These are phyloP conservation scores for Camelina hispida DNA, from an alignment of 345 rosid genomes.

Conservation along the genomic window DNA sequence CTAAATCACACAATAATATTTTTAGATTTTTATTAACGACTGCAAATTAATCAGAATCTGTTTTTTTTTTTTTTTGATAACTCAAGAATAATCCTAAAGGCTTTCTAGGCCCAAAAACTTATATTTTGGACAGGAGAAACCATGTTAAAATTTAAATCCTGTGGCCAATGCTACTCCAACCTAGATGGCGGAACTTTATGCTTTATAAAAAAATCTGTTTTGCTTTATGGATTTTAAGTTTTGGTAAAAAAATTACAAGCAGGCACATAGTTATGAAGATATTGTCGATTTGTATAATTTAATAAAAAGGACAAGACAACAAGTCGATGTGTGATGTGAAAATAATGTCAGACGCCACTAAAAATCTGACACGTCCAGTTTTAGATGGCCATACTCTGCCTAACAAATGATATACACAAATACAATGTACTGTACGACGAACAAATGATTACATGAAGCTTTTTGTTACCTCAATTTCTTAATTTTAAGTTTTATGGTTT, in stretches of 20 bases:
- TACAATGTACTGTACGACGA: background rate
- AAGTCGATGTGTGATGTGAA: background rate
- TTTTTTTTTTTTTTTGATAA: too few species aligned
- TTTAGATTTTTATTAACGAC: background rate
- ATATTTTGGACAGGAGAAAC: too few species aligned
- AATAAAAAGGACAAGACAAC: constrained; percentile 22
- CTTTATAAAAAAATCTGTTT: background rate
- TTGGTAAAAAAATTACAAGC: background rate
- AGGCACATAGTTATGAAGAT: background rate
- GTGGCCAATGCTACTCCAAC: too few species aligned
- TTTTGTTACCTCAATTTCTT: background rate
- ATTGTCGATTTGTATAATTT: background rate
- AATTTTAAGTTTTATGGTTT: background rate
- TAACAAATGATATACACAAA: background rate
- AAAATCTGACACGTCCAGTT: background rate
- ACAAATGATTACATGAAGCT: background rate
- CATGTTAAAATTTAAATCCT: too few species aligned
- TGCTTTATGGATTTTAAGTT: background rate
- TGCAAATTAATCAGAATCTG: background rate
- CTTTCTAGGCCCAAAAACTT: too few species aligned
- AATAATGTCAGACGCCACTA: background rate
- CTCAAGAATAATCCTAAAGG: too few species aligned
- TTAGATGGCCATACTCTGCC: background rate
- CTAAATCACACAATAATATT: too few species aligned
- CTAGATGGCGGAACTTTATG: too few species aligned